Base-by-base conservation (phyloP, 257 asterid genomes). In the Lycium barbarum region DNA sequence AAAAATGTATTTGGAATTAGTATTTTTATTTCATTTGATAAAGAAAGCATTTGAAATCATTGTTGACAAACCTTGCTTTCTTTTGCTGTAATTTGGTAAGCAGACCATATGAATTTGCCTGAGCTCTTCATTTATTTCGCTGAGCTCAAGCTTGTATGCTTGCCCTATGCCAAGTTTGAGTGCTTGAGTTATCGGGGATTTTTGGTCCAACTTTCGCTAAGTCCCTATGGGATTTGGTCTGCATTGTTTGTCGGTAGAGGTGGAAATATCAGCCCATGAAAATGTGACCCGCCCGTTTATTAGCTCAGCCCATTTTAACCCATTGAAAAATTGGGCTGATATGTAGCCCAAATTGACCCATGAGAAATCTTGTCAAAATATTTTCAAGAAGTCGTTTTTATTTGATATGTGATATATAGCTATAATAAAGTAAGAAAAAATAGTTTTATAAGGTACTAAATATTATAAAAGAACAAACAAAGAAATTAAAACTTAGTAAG, bases 91-190 rank as follows among this genome's bases (percentile, higher is more conserved):
- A 20, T 47, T 47, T 73, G 81, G 81, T 73, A 20, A 20, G 81
- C 18, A 20, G 81, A 47, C 81, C 40, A 20, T 40, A 47, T 47
- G 10, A 72, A 73, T 73, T 47, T 12, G 0, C 40, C 14, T 12
- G 12, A 73, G 71, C 71, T 65, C 43, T 33, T 26, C 71, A 63
- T 63, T 63, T 65, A 17, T 65, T 65, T 65, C 40, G 18, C 12
- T 26, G 40, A 65, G 59, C 59, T 20, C 59, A 73, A 73, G 35
- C 80, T 73, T 73, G 59, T 11, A 38, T 70, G 53, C 53, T 70
- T 68, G 6, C 26, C 26, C 78, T 70, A 70, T 1, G 53, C 53
- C 78, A 7, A 70, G 26, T 8, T 58, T 38, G 78, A 68, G 78
- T 0, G 0, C 47, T 68, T 68, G 14, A 67, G 53, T 70, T 0